Base-by-base conservation (phyloP, 805 yeast genomes). In the Helenozyma rhizophorensis region DNA sequence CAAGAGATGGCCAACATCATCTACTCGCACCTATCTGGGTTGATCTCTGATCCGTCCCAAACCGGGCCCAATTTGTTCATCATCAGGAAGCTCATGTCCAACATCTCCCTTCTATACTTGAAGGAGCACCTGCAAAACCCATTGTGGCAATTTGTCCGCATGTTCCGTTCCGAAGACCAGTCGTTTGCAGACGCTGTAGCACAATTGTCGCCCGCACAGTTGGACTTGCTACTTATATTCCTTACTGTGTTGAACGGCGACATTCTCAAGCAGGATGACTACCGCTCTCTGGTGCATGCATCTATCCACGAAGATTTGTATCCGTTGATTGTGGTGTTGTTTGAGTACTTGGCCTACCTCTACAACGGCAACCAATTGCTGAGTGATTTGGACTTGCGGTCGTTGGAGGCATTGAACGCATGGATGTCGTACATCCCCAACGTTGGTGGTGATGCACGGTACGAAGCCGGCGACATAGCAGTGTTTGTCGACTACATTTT, bases 71-170 rank as follows among this genome's bases (percentile, higher is more conserved):
- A 31, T 28, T 26, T 35, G 14, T 39, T 79, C 44, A 73, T 81
- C n/a, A 54, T 76, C 15, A 70, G 66, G 37, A 83, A 83, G 47
- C 51, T 83, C 32, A 53, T 82, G 32, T 70, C 83, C 6, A 72
- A 77, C 30, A 45, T 80, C 19, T 65, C 79, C 3, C 49, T 74
- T 21, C 48, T 76, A 3, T 81, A 63, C 51, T 54, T 68, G 21
- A 54, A 59, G 28, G 36, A 47, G 1, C 30, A 37, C 3, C 74
- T 78, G 72, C 27, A 33, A 5, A 47, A 64, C 30, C 78, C 80
- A 1, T 34, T 74, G 6, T 10, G 19, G 19, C 19, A 17, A 5
- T 17, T 17, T 8, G 15, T 7, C 10, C 23, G 33, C 16, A 12
- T 30, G n/a, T n/a, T n/a, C n/a, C n/a, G n/a, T n/a, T n/a, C n/a